Percentiles rank a stretch among this genome's conserved stretches.
Evolutionary conservation across 108 stramenopile species (phyloP).

Genomic region (Aurantiochytrium sp.): DNA sequence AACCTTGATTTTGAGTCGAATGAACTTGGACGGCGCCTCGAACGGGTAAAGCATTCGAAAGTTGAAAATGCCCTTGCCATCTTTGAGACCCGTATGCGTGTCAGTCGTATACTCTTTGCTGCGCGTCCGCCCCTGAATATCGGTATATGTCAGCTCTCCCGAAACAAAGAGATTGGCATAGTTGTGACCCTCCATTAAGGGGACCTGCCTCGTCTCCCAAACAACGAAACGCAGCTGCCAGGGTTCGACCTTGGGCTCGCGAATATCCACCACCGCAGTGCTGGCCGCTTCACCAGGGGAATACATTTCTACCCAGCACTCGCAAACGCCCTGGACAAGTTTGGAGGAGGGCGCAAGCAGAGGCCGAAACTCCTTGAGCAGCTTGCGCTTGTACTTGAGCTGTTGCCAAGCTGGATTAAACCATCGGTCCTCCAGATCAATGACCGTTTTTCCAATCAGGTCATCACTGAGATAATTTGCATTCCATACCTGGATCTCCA

Average conservation of each 20-base stretch:
- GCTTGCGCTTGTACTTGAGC: not conserved
- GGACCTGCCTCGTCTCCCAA: not conserved
- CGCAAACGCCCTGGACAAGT: not conserved
- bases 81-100: not conserved
- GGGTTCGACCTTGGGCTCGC: not conserved
- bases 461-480: not conserved
- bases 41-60: not conserved
- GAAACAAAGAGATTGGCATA: not conserved
- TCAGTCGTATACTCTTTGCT: not conserved
- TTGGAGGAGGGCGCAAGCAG: not conserved
- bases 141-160: not conserved
- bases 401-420: not conserved
- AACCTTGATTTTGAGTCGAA: not conserved
- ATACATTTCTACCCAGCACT: not conserved
- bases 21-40: not conserved
- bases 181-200: not conserved
- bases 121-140: not conserved
- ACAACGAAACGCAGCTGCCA: constrained; percentile 2
- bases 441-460: not conserved
- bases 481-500: constrained; percentile 3
- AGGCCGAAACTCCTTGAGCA: not conserved
- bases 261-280: not conserved
- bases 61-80: not conserved
- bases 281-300: not conserved
- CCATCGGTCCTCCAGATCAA: constrained; percentile 15